A percentile compares a stretch with the other conserved stretches of the same genome.
Conservation (phyloP, 305 asterid species). For the Fraxinus nigra region DNA sequence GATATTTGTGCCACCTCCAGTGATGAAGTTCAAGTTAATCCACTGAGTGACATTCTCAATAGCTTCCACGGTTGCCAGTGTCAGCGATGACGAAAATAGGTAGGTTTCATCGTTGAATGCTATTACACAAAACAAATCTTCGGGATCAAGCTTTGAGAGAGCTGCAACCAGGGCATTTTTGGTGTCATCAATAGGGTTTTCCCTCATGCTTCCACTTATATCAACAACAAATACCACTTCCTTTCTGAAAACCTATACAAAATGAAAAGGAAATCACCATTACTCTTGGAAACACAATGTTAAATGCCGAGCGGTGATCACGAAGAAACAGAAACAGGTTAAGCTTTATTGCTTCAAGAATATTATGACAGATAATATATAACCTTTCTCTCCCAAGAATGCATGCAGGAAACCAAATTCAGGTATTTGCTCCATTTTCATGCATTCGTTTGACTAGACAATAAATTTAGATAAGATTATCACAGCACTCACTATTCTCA, state of each 20-base stretch:
- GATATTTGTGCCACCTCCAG: slow-evolving; percentile 87
- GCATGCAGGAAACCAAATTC: background rate
- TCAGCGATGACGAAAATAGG: slow-evolving; percentile 59
- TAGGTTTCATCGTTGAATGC: slow-evolving; percentile 73
- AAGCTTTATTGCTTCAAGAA: background rate
- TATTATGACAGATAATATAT: background rate
- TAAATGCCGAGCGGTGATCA: background rate
- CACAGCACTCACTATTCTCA: background rate
- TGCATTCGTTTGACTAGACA: background rate
- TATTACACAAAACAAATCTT: slow-evolving; percentile 66
- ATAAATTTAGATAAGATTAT: background rate
- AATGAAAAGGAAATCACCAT: background rate
- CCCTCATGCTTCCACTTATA: slow-evolving; percentile 95
- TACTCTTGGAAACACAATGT: background rate
- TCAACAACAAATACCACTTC: slow-evolving; percentile 86
- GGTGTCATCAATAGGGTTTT: slow-evolving; percentile 68
- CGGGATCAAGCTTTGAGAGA: slow-evolving; percentile 61
- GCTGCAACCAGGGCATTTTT: slow-evolving; percentile 71
- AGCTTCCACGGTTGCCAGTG: slow-evolving; percentile 60
- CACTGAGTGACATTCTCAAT: slow-evolving; percentile 63
- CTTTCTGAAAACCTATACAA: slow-evolving; percentile 64
- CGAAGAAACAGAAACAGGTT: background rate
- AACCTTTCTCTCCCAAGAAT: background rate
- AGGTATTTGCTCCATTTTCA: background rate
- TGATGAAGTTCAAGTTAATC: slow-evolving; percentile 67